Percentiles rank a stretch among this genome's conserved stretches.
phyloP scores from a whole-genome alignment of 805 yeast species.

The Ogataea parapolymorpha region DNA sequence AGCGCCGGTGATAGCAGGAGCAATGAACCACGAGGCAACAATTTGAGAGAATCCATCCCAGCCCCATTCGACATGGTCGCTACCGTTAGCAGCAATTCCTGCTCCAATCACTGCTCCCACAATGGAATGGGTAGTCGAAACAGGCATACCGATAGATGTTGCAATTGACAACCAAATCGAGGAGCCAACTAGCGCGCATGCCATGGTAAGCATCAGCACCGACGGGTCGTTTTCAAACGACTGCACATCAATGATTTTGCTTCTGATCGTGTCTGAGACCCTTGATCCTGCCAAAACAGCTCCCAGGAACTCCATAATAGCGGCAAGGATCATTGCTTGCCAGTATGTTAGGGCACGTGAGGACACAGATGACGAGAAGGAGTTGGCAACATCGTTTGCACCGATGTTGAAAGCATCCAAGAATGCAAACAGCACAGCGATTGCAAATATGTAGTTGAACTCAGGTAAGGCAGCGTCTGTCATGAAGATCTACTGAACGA shows the following conservation, averaged over 20 bases:
- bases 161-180: conserved; percentile 69
- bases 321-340: conserved; percentile 75
- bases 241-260: conserved; percentile 53
- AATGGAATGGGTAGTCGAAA: conserved; percentile 76
- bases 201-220: conserved; percentile 71
- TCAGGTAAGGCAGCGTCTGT: conserved; percentile 20
- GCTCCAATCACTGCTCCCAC: conserved; percentile 75
- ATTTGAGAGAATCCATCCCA: conserved; percentile 72
- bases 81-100: conserved; percentile 70
- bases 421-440: conserved; percentile 67
- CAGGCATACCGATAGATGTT: conserved; percentile 69
- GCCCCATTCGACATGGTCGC: conserved; percentile 62
- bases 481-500: background rate
- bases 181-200: conserved; percentile 72
- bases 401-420: conserved; percentile 79
- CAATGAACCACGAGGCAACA: conserved; percentile 78
- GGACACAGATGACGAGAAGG: conserved; percentile 72
- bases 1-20: conserved; percentile 65
- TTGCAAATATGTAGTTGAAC: conserved; percentile 69
- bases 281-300: conserved; percentile 72
- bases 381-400: conserved; percentile 80
- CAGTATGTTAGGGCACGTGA: conserved; percentile 65
- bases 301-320: conserved; percentile 69
- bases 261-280: conserved; percentile 70
- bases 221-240: conserved; percentile 56